phyloP scores from a whole-genome alignment of 2,329 filamentous ascomycete species.

The Fusarium paranaense region DNA sequence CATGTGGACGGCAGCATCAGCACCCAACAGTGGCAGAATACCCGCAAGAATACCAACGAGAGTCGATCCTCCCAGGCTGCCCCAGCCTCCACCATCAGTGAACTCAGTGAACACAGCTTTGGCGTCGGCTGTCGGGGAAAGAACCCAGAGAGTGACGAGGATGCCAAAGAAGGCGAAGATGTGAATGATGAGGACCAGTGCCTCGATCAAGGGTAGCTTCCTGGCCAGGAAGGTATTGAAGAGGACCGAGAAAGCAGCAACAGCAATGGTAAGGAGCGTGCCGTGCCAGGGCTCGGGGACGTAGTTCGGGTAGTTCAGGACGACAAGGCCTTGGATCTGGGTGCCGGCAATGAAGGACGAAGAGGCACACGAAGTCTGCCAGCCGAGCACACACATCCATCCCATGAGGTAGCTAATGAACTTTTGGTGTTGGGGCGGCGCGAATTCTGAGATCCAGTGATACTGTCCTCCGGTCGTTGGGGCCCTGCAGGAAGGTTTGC shows the following conservation, averaged over 20 bases:
- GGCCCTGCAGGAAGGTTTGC: constrained; percentile 45
- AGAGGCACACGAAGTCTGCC: constrained; percentile 56
- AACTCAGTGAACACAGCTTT: constrained; percentile 33
- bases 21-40: constrained; percentile 30
- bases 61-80: constrained; percentile 26
- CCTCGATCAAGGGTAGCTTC: constrained; percentile 32
- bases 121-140: constrained; percentile 31
- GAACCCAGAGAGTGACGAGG: constrained; percentile 37
- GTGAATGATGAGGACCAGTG: constrained; percentile 30
- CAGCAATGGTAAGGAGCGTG: constrained; percentile 24
- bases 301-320: constrained; percentile 45
- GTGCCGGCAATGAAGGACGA: constrained; percentile 57
- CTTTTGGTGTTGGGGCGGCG: constrained; percentile 60
- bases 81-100: constrained; percentile 36
- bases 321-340: constrained; percentile 57
- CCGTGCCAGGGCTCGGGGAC: constrained; percentile 34
- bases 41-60: constrained; percentile 40
- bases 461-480: constrained; percentile 70
- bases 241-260: constrained; percentile 27
- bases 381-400: constrained; percentile 60
- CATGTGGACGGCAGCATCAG: constrained; percentile 41
- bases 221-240: constrained; percentile 35
- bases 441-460: constrained; percentile 68
- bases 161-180: constrained; percentile 40
- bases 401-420: constrained; percentile 64